Evolutionary conservation across 768 basidiomycete genomes (phyloP), one percentile per base, ranked within the genome.

Genomic region (Gymnopilus dilepis): DNA sequence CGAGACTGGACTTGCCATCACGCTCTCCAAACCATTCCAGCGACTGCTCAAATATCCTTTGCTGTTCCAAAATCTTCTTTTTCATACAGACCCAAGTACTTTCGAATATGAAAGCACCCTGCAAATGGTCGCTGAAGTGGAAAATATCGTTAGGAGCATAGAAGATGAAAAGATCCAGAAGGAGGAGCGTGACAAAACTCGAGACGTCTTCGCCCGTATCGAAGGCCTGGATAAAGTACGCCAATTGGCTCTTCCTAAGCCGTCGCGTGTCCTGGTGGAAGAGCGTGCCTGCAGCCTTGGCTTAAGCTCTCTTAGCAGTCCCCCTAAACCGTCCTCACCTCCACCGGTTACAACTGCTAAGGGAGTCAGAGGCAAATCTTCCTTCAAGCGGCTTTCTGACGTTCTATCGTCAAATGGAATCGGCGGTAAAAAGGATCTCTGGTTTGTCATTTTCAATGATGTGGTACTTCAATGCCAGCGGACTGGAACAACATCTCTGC

Each of bases 151-250:
- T 50, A 85, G 97, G 45, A 93, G 92, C 63, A 98, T 99, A 58
- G 97, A 99, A 74, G 97, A 98, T 69, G 95, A 99, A 80, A 99
- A 99, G 81, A 92, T 95, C 58, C 91, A 92, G 72, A 94, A 94
- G 75, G 97, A 99, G 72, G 95, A 97, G 72, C 87, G 97, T 31
- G 94, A 97, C 76, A 92, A 91, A 79, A 97, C 96, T 3, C 82
- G 97, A 13, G 97, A 99, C 73, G 90, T 94, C 2, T 92, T 97
- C 67, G 97, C 96, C 4, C 88, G 97, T 7, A 98, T 99, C 30
- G 97, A 99, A 61, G 97, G 97, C 2, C 76, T 99, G 51, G 95
- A 98, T 73, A 94, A 92, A 72, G 95, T 94, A 73, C 89, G 90
- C 73, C 95, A 96, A 70, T 80, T 99, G 43, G 94, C 94, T 42